Evolutionary conservation across 441 rosid species (phyloP).

Genomic region (Biscutella laevigata): DNA sequence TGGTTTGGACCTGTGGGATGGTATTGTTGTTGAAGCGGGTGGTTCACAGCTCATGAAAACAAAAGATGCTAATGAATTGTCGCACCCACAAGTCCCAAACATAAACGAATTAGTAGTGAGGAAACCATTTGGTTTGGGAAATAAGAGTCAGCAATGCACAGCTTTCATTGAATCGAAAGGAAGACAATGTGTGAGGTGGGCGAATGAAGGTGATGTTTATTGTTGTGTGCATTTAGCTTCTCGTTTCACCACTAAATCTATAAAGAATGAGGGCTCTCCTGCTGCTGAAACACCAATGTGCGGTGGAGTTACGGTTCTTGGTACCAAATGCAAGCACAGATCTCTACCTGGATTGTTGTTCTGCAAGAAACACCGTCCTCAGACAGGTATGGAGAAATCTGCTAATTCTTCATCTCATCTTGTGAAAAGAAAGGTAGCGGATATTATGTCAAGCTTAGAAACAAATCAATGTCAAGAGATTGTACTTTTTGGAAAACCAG

Average conservation of each 20-base stretch:
- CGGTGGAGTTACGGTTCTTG: constrained; percentile 93
- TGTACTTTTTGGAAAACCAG: constrained; percentile 41
- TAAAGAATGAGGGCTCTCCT: constrained; percentile 45
- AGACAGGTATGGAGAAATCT: constrained; percentile 29
- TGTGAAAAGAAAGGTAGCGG: constrained; percentile 53
- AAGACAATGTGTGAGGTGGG: constrained; percentile 97
- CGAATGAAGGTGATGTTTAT: constrained; percentile 91
- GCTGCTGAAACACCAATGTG: constrained; percentile 63
- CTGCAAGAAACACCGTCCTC: constrained; percentile 91
- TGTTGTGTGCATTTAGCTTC: constrained; percentile 98
- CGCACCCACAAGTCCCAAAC: constrained; percentile 24
- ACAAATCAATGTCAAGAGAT: constrained; percentile 40
- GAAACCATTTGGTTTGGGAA: constrained; percentile 47
- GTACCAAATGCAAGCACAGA: constrained; percentile 91
- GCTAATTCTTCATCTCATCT: constrained; percentile 29
- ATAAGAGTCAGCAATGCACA: constrained; percentile 66
- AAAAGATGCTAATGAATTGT: constrained; percentile 22
- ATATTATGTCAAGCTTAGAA: constrained; percentile 34
- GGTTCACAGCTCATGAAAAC: constrained; percentile 32
- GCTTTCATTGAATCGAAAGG: constrained; percentile 95
- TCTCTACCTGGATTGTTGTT: constrained; percentile 70
- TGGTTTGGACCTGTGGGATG: constrained; percentile 63
- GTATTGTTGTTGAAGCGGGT: constrained; percentile 56
- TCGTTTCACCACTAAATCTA: constrained; percentile 62
- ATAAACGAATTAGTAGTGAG: constrained; percentile 30